These are phyloP conservation scores for Venturia pyrina DNA, from an alignment of 2,329 filamentous ascomycete genomes.

Conservation along the genomic window DNA sequence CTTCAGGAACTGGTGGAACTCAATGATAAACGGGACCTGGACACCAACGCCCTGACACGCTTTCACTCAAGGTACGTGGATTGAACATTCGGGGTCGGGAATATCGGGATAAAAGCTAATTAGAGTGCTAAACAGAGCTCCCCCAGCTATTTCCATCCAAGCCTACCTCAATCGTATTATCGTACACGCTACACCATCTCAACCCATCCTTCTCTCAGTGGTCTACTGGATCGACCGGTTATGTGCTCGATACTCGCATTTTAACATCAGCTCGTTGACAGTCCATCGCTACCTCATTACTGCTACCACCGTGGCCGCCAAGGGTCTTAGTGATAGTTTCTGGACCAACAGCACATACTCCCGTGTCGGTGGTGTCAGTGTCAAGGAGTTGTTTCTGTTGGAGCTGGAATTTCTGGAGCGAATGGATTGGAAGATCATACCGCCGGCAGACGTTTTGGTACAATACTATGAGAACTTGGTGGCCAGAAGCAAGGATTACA, in stretches of 20 bases:
- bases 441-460: constrained; percentile 83
- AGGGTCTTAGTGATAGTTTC: constrained; percentile 91
- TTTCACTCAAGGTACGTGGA: constrained; percentile 73
- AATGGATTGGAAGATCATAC: constrained; percentile 94
- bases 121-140: constrained; percentile 37
- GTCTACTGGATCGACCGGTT: constrained; percentile 97
- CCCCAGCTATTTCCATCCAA: constrained; percentile 85
- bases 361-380: constrained; percentile 80
- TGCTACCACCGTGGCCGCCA: constrained; percentile 88
- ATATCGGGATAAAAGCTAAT: not conserved
- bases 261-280: constrained; percentile 91
- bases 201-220: constrained; percentile 93
- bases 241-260: constrained; percentile 83
- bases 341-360: constrained; percentile 98
- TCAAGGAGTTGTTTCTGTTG: constrained; percentile 79
- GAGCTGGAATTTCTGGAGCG: constrained; percentile 89
- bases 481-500: constrained; percentile 51
- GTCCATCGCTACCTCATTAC: constrained; percentile 97
- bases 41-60: constrained; percentile 77
- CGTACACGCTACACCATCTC: constrained; percentile 84
- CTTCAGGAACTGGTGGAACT: constrained; percentile 86
- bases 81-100: not conserved
- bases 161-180: constrained; percentile 91
- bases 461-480: constrained; percentile 89
- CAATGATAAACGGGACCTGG: constrained; percentile 70